phyloP scores from a whole-genome alignment of 306 rosid species.

The Aeschynomene evenia region DNA sequence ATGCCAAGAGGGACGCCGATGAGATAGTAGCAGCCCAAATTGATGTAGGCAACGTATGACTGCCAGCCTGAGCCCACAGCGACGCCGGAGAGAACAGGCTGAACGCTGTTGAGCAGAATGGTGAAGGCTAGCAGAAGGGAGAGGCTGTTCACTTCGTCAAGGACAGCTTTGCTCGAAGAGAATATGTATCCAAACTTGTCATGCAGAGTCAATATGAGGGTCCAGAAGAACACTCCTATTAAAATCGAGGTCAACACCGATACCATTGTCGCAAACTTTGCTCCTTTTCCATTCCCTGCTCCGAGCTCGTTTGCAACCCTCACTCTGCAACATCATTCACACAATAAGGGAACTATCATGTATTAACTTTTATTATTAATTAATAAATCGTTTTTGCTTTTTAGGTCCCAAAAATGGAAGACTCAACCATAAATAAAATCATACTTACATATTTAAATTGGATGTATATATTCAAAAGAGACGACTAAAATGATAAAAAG shows the following conservation, averaged over 20 bases:
- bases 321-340: conserved; percentile 49
- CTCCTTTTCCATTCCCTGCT: conserved; percentile 78
- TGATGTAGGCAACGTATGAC: conserved; percentile 77
- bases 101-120: conserved; percentile 72
- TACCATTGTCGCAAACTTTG: conserved; percentile 69
- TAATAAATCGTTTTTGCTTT: too few species aligned
- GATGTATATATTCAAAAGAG: too few species aligned
- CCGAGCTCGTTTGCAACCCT: conserved; percentile 90
- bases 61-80: conserved; percentile 98
- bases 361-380: too few species aligned
- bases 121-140: conserved; percentile 71
- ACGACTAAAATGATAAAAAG: too few species aligned
- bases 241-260: conserved; percentile 55
- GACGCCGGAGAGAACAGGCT: conserved; percentile 86
- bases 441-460: too few species aligned
- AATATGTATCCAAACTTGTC: conserved; percentile 54
- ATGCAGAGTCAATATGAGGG: conserved; percentile 48
- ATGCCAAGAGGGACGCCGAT: conserved; percentile 78
- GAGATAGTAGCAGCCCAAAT: conserved; percentile 75
- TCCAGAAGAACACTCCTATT: conserved; percentile 68
- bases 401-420: background rate
- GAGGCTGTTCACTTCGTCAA: conserved; percentile 52
- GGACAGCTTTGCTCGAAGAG: conserved; percentile 52
- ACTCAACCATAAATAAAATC: too few species aligned
- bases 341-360: background rate